A percentile compares a stretch with the other conserved stretches of the same genome.
Evolutionary conservation across 306 rosid species (phyloP).

Genomic region (Benincasa hispida): DNA sequence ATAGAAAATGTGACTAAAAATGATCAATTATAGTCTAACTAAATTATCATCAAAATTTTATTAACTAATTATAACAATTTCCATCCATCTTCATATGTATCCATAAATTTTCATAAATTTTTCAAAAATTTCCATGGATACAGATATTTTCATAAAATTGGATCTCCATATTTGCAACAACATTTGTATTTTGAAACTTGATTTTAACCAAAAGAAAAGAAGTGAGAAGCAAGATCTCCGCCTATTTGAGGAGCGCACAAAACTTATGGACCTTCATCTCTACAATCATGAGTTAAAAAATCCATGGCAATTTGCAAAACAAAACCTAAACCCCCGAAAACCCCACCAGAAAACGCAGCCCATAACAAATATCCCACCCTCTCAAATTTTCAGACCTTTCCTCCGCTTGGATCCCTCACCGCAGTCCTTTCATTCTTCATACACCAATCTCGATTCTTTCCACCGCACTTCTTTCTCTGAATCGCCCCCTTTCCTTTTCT

Average conservation of each 20-base stretch:
- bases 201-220: too few species aligned
- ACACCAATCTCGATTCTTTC: not conserved
- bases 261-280: constrained; percentile 7
- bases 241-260: constrained; percentile 5
- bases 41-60: too few species aligned
- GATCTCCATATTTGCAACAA: too few species aligned
- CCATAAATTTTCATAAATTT: too few species aligned
- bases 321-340: constrained; percentile 9
- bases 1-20: too few species aligned
- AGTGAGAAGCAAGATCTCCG: too few species aligned
- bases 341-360: not conserved
- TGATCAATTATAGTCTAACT: too few species aligned
- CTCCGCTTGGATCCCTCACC: not conserved
- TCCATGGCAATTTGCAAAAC: not conserved
- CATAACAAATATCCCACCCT: not conserved
- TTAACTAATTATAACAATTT: too few species aligned
- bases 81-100: too few species aligned
- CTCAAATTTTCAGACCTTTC: not conserved
- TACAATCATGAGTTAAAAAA: not conserved
- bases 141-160: too few species aligned
- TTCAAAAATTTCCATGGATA: too few species aligned
- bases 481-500: not conserved
- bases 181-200: too few species aligned
- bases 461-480: not conserved
- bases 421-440: not conserved